These are phyloP conservation scores for Flaveria sonorensis DNA, from an alignment of 129 eudicot species.

Conservation along the genomic window DNA sequence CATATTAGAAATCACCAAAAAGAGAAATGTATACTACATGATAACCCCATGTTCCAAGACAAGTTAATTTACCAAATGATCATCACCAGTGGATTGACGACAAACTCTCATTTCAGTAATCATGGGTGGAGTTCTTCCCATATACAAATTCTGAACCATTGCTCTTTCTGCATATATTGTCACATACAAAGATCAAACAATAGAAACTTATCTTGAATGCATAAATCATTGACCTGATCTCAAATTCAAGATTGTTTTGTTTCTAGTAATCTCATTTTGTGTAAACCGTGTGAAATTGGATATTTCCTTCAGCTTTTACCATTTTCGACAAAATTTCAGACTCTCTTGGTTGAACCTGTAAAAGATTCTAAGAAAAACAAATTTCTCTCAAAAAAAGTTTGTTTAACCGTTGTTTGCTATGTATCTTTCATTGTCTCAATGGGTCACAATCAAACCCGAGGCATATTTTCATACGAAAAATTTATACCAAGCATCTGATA, in stretches of 20 bases:
- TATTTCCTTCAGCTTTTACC: background rate
- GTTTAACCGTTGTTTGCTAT: background rate
- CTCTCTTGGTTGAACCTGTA: background rate
- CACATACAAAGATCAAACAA: slow-evolving; percentile 27
- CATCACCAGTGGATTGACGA: slow-evolving; percentile 69
- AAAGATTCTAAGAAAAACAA: background rate
- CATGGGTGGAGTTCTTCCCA: slow-evolving; percentile 95
- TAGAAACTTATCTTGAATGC: background rate
- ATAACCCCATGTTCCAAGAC: background rate
- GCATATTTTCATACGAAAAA: slow-evolving; percentile 2
- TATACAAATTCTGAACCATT: slow-evolving; percentile 63
- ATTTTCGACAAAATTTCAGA: background rate
- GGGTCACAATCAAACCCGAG: slow-evolving; percentile 2
- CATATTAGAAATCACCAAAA: background rate
- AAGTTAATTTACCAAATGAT: slow-evolving; percentile 73
- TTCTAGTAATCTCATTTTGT: background rate
- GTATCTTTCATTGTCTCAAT: background rate
- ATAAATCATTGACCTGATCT: background rate
- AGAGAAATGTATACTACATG: background rate
- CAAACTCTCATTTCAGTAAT: slow-evolving; percentile 91
- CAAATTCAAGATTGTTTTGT: background rate
- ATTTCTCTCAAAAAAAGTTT: background rate
- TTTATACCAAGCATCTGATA: slow-evolving; percentile 13
- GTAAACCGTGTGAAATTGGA: background rate
- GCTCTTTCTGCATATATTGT: slow-evolving; percentile 57